Evolutionary conservation across 768 basidiomycete genomes (phyloP), one percentile per base, ranked within the genome.

Genomic region (Leccinum uliginosum): DNA sequence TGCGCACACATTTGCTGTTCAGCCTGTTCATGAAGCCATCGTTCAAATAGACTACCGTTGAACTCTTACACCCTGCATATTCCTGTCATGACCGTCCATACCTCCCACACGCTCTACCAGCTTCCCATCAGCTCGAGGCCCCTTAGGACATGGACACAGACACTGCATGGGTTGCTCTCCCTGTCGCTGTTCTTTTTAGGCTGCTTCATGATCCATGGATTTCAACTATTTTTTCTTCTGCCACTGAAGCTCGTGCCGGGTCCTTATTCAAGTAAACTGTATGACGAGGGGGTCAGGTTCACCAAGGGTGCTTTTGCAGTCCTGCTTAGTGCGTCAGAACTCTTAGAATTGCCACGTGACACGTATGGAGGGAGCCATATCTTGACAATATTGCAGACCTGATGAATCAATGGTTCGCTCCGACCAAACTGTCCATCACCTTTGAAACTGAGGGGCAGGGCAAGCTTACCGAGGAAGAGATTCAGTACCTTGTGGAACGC

Each of bases 291-390:
- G 1, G 83, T 93, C 51, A 78, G 86, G 38, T 86, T 86, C 64
- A 91, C 89, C 55, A 93, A 95, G 73, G 91, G 88, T 26, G 80
- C 87, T 15, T 93, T 92, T 71, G 91, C 84, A 19, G 77, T 78
- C 61, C 76, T 95, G 27, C 71, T 91, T 66, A 81, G 91, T 91
- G 63, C 67, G 84, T 79, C 43, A n/a, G n/a, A n/a, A 14, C 54
- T 21, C 35, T 50, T 44, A 11, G 29, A 40, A 38, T 51, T 54
- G 24, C 26, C 54, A 54, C 47, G 29, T 19, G 4, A 35, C 19
- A 12, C 17, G 34, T 32, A 21, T 23, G 54, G n/a, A 35, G 48
- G 50, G 44, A 50, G 52, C 2, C 40, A 50, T 43, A 9, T 44
- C 23, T 51, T 56, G 14, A 55, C 40, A n/a, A n/a, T n/a, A 48